These are phyloP conservation scores for Leishmania major DNA, from an alignment of 208 protist species.

Conservation along the genomic window DNA sequence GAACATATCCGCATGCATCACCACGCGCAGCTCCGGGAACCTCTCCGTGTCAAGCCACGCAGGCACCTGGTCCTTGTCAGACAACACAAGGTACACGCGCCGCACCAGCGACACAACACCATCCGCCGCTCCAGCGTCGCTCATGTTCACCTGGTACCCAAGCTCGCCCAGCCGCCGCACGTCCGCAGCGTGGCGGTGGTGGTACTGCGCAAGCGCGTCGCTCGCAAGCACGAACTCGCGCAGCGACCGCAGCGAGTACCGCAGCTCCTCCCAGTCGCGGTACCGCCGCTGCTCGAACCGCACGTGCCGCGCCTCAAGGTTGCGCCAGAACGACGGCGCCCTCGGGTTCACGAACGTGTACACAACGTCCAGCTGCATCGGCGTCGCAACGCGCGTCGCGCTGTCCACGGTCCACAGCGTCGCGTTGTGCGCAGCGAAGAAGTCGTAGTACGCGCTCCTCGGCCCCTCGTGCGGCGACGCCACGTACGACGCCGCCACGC, in stretches of 20 bases:
- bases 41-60: conserved; percentile 39
- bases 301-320: conserved; percentile 33
- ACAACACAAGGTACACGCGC: conserved; percentile 41
- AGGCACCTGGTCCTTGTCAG: conserved; percentile 42
- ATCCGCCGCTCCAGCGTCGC: conserved; percentile 15
- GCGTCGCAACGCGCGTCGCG: conserved; percentile 23
- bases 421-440: conserved; percentile 38
- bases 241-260: conserved; percentile 52
- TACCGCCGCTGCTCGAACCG: conserved; percentile 29
- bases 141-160: conserved; percentile 28
- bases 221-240: conserved; percentile 30
- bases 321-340: conserved; percentile 32
- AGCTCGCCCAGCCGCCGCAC: conserved; percentile 26
- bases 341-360: conserved; percentile 63
- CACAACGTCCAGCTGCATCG: conserved; percentile 55
- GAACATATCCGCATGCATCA: conserved; percentile 48
- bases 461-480: conserved; percentile 23
- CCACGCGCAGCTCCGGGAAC: conserved; percentile 37
- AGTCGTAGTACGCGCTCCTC: conserved; percentile 37
- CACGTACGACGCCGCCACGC: conserved; percentile 37
- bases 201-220: conserved; percentile 30
- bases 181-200: conserved; percentile 22
- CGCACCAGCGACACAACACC: conserved; percentile 30
- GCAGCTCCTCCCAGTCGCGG: conserved; percentile 63
- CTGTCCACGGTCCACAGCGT: conserved; percentile 48